Base-by-base conservation (phyloP, 805 yeast species). In the Wickerhamiella azyma region DNA sequence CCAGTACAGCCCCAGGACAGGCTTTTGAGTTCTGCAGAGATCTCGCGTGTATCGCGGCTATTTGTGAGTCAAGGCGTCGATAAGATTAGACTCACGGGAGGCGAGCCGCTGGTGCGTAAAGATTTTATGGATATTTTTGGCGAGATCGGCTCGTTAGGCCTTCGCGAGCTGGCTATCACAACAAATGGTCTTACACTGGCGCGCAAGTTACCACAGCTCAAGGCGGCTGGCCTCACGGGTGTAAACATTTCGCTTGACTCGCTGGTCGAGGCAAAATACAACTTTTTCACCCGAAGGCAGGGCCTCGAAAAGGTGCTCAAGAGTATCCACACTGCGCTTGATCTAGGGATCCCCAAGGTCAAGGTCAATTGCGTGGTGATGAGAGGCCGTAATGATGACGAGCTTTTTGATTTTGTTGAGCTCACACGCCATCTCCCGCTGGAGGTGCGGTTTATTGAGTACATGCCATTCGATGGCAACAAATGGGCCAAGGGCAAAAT, bases 391-490 rank as follows among this genome's bases (percentile, higher is more conserved):
- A 73, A 74, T 48, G 77, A 74, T 28, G 77, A 73, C 53, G 78
- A 74, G 53, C 61, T 74, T 2, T 48, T 65, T 16, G 66, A 70
- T 50, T 74, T 74, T 57, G 72, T 70, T 1, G 64, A 63, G 32
- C 46, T 73, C 48, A 63, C 74, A 9, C 53, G 58, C 45, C 57
- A 62, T 32, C 53, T 58, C 36, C 66, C 69, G 4, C 49, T 73
- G 6, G 76, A 74, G 50, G 68, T 74, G 18, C 59, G 78, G 46
- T 74, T 74, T 53, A 74, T 74, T 37, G 79, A 74, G 52, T 74
- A 72, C 56, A 74, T 74, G 79, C 79, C 79, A 4, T 74, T 74
- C 53, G 72, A 64, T 48, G 79, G 79, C 2, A 74, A 74, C 56
- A 69, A 68, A 51, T 74, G 77, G 77, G 62, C 68, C 13, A 53